Evolutionary conservation across 2,329 filamentous ascomycete genomes (phyloP), one percentile per base, ranked within the genome.

Genomic region (Pyricularia sp.): DNA sequence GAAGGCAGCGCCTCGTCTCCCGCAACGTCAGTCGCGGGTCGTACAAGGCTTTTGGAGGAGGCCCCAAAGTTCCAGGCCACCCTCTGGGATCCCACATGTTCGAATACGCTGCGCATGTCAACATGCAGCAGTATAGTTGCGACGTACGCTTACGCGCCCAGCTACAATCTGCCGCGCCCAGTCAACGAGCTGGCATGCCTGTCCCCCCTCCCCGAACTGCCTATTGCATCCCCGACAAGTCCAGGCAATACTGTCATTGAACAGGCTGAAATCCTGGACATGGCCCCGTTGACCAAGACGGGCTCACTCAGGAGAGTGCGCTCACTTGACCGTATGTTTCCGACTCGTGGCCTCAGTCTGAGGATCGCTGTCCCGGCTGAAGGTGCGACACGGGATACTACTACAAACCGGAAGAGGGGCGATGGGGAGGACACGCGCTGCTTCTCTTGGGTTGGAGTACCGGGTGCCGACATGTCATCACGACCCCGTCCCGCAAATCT

Each of bases 401-500:
- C 5, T 14, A 1, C 23, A n/a, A 67, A 30, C 4, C 26, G 42
- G 12, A 50, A 58, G 65, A 50, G 36, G 25, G 59, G 25, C 25
- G 59, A 63, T 26, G 25, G 59, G 59, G 11, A 28, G 14, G 59
- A 63, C 7, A 28, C 23, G 4, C 59, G 59, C 14, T 63, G 14
- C 3, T 63, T 63, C 9, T 69, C 69, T 10, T 70, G 69, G 65
- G 59, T 65, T 12, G 65, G 50, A 42, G 30, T 31, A 11, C 59
- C 59, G 20, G 58, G 26, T 59, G 30, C 33, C 25, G 55, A 30
- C 26, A 7, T 28, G 30, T 50, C 65, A 25, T 6, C 31, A 14
- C 65, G 65, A 20, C 64, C 61, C n/a, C 66, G 66, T 61, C 64
- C 67, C 20, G 65, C 66, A n/a, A 67, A 69, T 58, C 69, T 73